phyloP scores from a whole-genome alignment of 176 grass and related monocot genomes.

The Aegilops sharonensis region DNA sequence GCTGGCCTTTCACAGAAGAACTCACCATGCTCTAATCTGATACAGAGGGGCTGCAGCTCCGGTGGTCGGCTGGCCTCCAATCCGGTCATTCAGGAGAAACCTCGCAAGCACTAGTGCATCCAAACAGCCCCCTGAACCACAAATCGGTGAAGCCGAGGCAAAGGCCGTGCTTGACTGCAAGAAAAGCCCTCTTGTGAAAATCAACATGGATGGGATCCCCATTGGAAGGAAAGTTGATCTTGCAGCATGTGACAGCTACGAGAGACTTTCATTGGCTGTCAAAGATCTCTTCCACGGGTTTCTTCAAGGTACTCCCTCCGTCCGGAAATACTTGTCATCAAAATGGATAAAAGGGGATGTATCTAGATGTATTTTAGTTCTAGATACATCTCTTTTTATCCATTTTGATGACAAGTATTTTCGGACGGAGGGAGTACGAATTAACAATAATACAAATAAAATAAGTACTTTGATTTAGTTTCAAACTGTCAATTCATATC shows the following conservation, averaged over 20 bases:
- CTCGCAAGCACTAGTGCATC: constrained; percentile 62
- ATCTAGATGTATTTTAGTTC: no score
- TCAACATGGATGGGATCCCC: constrained; percentile 97
- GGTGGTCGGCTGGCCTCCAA: constrained; percentile 94
- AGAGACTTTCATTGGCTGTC: constrained; percentile 54
- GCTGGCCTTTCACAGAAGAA: neutral
- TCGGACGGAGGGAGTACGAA: neutral
- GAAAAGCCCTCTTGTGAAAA: constrained; percentile 74
- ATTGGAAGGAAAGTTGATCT: constrained; percentile 95
- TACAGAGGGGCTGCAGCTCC: constrained; percentile 54
- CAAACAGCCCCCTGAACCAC: constrained; percentile 45
- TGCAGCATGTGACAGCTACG: constrained; percentile 65
- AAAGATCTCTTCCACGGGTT: constrained; percentile 86
- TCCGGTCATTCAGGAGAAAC: constrained; percentile 84
- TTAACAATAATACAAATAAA: constrained; percentile 24
- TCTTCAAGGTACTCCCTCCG: constrained; percentile 49
- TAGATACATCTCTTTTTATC: no score
- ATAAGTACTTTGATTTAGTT: constrained; percentile 18
- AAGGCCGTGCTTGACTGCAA: constrained; percentile 47
- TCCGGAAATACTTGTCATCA: no score
- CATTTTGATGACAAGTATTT: no score
- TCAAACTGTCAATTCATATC: neutral
- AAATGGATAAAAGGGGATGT: no score
- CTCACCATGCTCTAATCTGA: constrained; percentile 34
- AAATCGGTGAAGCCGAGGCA: constrained; percentile 31